phyloP scores from a whole-genome alignment of 2,329 filamentous ascomycete genomes.

The Fusarium chlamydosporum region DNA sequence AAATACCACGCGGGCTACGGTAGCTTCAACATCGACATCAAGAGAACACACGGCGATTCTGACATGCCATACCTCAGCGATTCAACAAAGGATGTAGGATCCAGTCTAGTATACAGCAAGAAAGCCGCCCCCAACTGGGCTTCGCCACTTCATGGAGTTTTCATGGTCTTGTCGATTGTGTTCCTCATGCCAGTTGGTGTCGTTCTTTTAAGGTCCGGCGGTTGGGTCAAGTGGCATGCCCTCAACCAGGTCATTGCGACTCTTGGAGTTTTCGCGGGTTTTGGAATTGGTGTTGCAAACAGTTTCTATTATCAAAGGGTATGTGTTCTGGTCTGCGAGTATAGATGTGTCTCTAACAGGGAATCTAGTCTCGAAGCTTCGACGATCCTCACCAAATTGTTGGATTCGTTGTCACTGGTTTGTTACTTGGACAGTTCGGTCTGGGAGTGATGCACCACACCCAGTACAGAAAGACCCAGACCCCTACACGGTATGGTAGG shows the following conservation, averaged over 20 bases:
- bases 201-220: constrained; percentile 65
- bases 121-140: constrained; percentile 56
- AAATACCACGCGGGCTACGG: constrained; percentile 69
- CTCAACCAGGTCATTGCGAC: constrained; percentile 66
- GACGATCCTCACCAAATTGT: constrained; percentile 70
- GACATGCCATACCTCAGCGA: constrained; percentile 57
- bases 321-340: constrained; percentile 38
- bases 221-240: constrained; percentile 68
- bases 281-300: constrained; percentile 66
- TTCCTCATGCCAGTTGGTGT: constrained; percentile 70
- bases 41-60: constrained; percentile 63
- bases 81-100: constrained; percentile 55
- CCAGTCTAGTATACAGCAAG: constrained; percentile 52
- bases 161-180: constrained; percentile 71
- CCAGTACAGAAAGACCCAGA: constrained; percentile 64
- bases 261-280: constrained; percentile 64
- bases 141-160: constrained; percentile 61
- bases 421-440: constrained; percentile 66
- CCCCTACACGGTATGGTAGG: constrained; percentile 64
- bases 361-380: constrained; percentile 64
- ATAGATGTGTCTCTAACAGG: constrained; percentile 20
- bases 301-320: constrained; percentile 70
- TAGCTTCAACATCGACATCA: constrained; percentile 69
- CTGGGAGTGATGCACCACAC: constrained; percentile 70
- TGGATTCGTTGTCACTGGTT: constrained; percentile 67